Evolutionary conservation across 1,284 basidiomycete species (phyloP), one percentile per base, ranked within the genome.

Genomic region (Ustilago nuda): DNA sequence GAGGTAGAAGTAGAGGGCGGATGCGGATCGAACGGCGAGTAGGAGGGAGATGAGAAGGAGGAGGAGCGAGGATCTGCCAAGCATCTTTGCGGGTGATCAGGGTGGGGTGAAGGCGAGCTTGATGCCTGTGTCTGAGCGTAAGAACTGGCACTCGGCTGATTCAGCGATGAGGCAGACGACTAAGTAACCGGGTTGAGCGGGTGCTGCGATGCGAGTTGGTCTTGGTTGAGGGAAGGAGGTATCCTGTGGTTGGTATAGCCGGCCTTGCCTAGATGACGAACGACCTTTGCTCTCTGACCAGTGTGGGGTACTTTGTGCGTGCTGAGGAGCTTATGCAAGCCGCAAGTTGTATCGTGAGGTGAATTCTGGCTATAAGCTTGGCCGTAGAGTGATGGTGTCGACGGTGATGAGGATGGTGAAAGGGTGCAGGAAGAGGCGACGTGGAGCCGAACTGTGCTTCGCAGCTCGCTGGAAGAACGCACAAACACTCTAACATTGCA

Each of bases 1-100:
- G 46, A 87, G 82, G 78, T 88, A 88, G 68, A 87, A 87, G 76
- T 88, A 88, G 17, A 88, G 84, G 32, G 67, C 73, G 13, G 50
- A 39, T 8, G 73, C 48, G 6, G 67, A 58, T 3, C 68, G 67
- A 12, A 48, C 54, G 33, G 60, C 46, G 17, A 66, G 48, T 5
- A 76, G 61, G 6, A 76, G 19, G n/a, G 61, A 19, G 50, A 61
- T 19, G 17, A 71, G 52, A 30, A 66, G 39, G 8, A 67, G 15
- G 19, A 67, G 32, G 11, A 66, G 13, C 2, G 37, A 41, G 2
- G 56, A 19, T 3, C 61, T 56, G 35, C 64, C 70, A 23, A 72
- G 39, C 70, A 72, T 72, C 5, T 33, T 56, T 7, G 43, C 43
- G 17, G 19, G 43, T 19, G n/a, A 19, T 45, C n/a, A 6, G 11